Evolutionary conservation across 345 rosid species (phyloP).

Genomic region (Murraya koenigii): DNA sequence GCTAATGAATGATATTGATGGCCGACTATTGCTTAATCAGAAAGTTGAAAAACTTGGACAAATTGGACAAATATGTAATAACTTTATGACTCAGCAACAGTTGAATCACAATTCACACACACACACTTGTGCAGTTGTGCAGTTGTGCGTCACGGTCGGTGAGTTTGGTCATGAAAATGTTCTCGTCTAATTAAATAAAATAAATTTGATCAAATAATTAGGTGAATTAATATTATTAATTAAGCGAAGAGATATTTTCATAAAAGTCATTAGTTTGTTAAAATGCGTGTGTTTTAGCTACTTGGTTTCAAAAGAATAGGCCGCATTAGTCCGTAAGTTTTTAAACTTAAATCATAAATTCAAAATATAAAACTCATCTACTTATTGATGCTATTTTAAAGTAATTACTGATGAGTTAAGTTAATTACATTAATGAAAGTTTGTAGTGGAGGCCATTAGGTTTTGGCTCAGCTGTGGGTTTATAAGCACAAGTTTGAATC

Average conservation of each 20-base stretch:
- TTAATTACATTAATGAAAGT: too few relatives aligned
- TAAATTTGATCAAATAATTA: not conserved
- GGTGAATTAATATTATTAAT: not conserved
- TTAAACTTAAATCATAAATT: not conserved
- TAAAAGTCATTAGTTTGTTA: not conserved
- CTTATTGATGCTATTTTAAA: too few relatives aligned
- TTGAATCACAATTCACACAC: not conserved
- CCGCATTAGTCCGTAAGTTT: not conserved
- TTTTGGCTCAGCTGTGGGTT: too few relatives aligned
- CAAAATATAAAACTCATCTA: too few relatives aligned
- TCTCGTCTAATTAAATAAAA: not conserved
- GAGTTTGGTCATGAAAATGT: not conserved
- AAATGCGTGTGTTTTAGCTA: not conserved
- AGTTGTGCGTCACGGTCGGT: not conserved
- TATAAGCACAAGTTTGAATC: too few relatives aligned
- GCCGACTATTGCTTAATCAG: not conserved
- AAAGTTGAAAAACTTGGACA: not conserved
- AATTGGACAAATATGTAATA: not conserved
- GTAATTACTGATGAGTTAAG: too few relatives aligned
- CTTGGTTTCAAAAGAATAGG: not conserved
- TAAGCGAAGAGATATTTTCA: not conserved
- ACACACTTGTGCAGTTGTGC: not conserved
- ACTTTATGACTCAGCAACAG: not conserved
- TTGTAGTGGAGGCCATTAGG: too few relatives aligned
- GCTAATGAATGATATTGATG: not conserved